phyloP scores from a whole-genome alignment of 257 asterid genomes.

The Salvia miltiorrhiza region DNA sequence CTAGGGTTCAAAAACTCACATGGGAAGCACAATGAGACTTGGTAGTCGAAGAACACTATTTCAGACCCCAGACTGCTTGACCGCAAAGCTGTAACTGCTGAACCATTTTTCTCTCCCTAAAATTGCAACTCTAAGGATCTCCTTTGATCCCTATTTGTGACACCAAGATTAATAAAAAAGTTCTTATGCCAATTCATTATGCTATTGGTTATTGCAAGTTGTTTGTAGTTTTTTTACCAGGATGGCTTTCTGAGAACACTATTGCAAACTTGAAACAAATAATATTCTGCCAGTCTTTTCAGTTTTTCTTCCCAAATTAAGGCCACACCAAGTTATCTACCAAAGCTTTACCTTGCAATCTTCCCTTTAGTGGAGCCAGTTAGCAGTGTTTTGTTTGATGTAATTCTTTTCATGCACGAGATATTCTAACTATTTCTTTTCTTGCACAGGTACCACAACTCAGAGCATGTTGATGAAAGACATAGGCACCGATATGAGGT shows the following conservation, averaged over 20 bases:
- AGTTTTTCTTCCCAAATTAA: not conserved
- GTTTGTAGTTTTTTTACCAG: not conserved
- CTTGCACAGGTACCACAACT: slow-evolving; percentile 56
- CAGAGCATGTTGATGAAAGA: slow-evolving; percentile 75
- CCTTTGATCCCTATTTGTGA: not conserved
- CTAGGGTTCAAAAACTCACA: slow-evolving; percentile 88
- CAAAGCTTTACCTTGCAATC: no score
- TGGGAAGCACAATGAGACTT: slow-evolving; percentile 99
- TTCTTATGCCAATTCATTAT: not conserved
- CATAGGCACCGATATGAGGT: slow-evolving; percentile 99
- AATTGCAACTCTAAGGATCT: not conserved
- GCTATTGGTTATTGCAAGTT: not conserved
- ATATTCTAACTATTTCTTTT: slow-evolving; percentile 18
- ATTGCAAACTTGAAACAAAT: no score
- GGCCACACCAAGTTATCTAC: not conserved
- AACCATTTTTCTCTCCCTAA: not conserved
- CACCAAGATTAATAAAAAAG: not conserved
- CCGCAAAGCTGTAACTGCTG: slow-evolving; percentile 76
- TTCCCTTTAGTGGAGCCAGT: not conserved
- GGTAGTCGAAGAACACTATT: slow-evolving; percentile 86
- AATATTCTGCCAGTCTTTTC: no score
- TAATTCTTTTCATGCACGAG: no score
- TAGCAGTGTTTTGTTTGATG: not conserved
- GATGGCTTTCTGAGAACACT: no score
- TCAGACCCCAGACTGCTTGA: slow-evolving; percentile 76